Evolutionary conservation across 495 filamentous ascomycete species (phyloP).

Genomic region (Neurospora africana): DNA sequence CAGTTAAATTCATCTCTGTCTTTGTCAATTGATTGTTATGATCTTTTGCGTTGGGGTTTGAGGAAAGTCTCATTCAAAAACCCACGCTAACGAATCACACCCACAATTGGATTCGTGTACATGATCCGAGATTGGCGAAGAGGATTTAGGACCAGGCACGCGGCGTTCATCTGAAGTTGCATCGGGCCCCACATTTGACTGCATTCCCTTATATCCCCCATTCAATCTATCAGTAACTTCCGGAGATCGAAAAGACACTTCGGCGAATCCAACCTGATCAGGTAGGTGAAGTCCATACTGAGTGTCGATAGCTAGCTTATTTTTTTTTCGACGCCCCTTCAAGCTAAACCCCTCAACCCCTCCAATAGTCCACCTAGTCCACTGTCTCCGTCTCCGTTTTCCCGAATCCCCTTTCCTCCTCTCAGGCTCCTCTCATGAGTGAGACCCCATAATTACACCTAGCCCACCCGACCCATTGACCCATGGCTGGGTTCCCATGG

Average conservation of each 20-base stretch:
- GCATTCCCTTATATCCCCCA: background rate
- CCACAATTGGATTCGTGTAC: background rate
- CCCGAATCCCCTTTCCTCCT: background rate
- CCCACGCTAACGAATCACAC: background rate
- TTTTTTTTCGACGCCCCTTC: background rate
- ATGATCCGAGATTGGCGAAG: background rate
- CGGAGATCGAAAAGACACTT: background rate
- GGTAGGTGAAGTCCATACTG: background rate
- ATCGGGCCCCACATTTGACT: background rate
- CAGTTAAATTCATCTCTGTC: background rate
- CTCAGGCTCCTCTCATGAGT: background rate
- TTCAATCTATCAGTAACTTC: background rate
- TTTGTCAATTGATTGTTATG: background rate
- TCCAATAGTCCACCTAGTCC: background rate
- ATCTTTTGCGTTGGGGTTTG: background rate
- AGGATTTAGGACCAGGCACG: background rate
- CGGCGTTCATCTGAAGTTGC: background rate
- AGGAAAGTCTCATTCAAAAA: background rate
- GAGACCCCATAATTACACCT: background rate
- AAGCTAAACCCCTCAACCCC: background rate
- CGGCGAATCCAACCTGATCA: background rate
- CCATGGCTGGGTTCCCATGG: background rate
- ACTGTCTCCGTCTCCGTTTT: background rate
- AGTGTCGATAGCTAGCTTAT: background rate
- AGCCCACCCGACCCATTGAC: background rate